Evolutionary conservation across 139 green algal species (phyloP).

Genomic region (Marvania coccoides): DNA sequence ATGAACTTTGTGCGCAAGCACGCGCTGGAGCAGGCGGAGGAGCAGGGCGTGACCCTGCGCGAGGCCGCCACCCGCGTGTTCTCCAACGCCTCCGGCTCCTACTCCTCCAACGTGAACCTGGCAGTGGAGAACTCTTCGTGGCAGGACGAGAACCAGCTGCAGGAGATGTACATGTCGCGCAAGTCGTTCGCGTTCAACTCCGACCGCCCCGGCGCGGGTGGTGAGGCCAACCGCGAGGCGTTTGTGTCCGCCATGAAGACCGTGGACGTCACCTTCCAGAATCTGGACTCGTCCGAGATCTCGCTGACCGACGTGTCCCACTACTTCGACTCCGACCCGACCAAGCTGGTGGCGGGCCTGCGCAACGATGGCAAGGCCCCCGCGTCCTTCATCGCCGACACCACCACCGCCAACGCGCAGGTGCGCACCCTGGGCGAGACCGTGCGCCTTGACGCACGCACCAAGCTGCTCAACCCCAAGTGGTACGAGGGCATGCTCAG

Average conservation of each 20-base stretch:
- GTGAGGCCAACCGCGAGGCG: conserved; percentile 76
- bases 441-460: conserved; percentile 93
- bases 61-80: conserved; percentile 94
- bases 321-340: conserved; percentile 98
- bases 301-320: conserved; percentile 87
- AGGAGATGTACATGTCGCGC: conserved; percentile 91
- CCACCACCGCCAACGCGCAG: conserved; percentile 95
- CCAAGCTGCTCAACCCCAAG: conserved; percentile 99
- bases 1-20: conserved; percentile 99
- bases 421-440: conserved; percentile 92
- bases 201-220: conserved; percentile 84
- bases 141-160: conserved; percentile 93
- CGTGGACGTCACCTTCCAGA: conserved; percentile 98
- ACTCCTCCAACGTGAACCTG: conserved; percentile 99
- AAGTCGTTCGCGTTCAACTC: conserved; percentile 99
- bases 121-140: conserved; percentile 96
- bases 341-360: conserved; percentile 94
- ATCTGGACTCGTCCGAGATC: conserved; percentile 97
- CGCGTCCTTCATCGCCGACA: conserved; percentile 94
- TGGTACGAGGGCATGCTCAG: conserved; percentile 98
- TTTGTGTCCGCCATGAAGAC: conserved; percentile 96
- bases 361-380: conserved; percentile 81
- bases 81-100: conserved; percentile 90
- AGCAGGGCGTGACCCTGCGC: conserved; percentile 74
- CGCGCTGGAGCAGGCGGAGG: conserved; percentile 84